phyloP scores from a whole-genome alignment of 306 rosid genomes.

The Quercus dentata region DNA sequence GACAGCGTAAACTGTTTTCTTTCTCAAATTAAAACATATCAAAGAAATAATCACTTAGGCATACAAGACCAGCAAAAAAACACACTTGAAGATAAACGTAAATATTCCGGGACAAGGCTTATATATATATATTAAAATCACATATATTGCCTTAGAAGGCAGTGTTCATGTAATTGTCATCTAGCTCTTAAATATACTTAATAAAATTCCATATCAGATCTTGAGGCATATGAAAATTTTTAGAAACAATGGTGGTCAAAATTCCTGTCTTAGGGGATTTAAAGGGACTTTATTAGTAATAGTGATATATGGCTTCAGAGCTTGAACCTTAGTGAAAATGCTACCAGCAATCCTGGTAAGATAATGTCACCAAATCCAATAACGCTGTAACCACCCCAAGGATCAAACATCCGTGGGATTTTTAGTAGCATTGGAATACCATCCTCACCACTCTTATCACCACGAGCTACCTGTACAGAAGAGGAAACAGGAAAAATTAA shows the following conservation, averaged over 20 bases:
- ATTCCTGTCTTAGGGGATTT: not conserved
- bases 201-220: not conserved
- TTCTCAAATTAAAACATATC: not conserved
- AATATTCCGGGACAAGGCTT: not conserved
- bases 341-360: conserved; percentile 91
- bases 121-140: not conserved
- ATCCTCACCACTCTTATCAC: conserved; percentile 96
- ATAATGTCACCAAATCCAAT: conserved; percentile 98
- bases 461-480: conserved; percentile 87
- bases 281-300: not conserved
- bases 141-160: not conserved
- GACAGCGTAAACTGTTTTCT: conserved; percentile 2
- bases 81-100: not conserved
- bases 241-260: not conserved
- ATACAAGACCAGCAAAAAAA: not conserved
- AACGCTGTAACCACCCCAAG: conserved; percentile 99
- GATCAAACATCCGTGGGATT: conserved; percentile 96
- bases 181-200: not conserved
- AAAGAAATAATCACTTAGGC: not conserved
- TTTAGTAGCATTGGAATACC: conserved; percentile 98
- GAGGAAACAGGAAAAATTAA: conserved; percentile 4
- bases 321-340: conserved; percentile 86
- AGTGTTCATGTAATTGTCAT: not conserved
- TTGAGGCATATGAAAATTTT: not conserved
- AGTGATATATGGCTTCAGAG: conserved; percentile 18